Base-by-base conservation (phyloP, 805 yeast genomes). In the Jamesozyma lodderae region DNA sequence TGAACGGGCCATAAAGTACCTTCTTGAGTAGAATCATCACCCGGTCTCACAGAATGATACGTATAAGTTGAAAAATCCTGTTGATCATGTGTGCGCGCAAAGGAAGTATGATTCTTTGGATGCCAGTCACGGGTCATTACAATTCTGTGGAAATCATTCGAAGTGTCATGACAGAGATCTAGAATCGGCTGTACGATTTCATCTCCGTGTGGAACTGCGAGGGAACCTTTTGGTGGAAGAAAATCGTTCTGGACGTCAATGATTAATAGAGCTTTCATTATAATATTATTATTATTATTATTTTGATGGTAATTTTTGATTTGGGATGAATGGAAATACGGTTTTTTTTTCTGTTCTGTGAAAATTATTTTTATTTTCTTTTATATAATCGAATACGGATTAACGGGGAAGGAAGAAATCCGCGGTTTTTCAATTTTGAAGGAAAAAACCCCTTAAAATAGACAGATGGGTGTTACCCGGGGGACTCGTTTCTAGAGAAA, bases 91-190 rank as follows among this genome's bases (percentile, higher is more conserved):
- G 69, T 72, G 0, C 79, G 69, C 0, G 96, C 95, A 67, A 88
- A 88, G 6, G 95, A 86, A 0, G 72, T 68, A 55, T 88, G 97
- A 49, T 73, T 67, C 10, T 45, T 28, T 0, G 96, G 94, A 57
- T 88, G 97, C 92, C 94, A 85, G 55, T 88, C 97, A 53, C 79
- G 77, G 2, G 94, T 80, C 27, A 84, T 79, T 0, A 82, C 72
- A 1, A 85, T 66, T 6, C 76, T 61, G 31, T 68, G 65, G 90
- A 92, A 87, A 4, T 67, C 54, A 38, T 62, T 68, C 27, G 18
- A 56, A 45, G 0, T 55, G 38, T 62, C 53, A 21, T 67, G 56
- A 8, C 77, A 47, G 30, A 85, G 59, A 1, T 67, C 51, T 22
- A 69, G 57, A 25, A 86, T 73, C 0, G 65, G 63, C 0, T 71